Base-by-base conservation (phyloP, 2,329 filamentous ascomycete species). In the Colletotrichum lindemuthianum region DNA sequence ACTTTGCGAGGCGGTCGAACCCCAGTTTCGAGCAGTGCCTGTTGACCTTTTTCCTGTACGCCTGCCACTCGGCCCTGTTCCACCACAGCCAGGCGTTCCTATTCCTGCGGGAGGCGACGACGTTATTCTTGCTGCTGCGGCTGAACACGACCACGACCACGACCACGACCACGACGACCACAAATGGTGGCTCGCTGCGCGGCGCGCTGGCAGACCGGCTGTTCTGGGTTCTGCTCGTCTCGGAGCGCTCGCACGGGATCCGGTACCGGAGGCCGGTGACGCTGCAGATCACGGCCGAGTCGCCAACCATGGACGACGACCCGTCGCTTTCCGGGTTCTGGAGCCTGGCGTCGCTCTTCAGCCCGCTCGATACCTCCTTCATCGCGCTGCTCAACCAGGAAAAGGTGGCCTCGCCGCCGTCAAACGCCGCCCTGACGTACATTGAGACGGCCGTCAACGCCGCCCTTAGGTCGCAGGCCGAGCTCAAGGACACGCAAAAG, bases 151-250 rank as follows among this genome's bases (percentile, higher is more conserved):
- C 24, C 24, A 24, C 24, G 24, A 1, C n/a, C n/a, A n/a, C 24
- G 24, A 24, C 24, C 24, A 24, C 24, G 24, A 24, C n/a, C n/a
- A n/a, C 24, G 24, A 24, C 24, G 24, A 24, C 4, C 24, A 24
- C 24, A 4, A 24, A 24, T 24, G 24, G 24, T 8, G 71, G 77
- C 9, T 66, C 72, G 43, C 54, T 63, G 2, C 48, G 53, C 9
- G 24, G 47, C 12, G 37, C 34, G 41, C 66, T 82, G n/a, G 71
- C 74, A 1, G 71, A 74, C 45, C 69, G 78, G 4, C 72, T 82
- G 2, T 82, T 80, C 68, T 82, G 80, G 80, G 78, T 82, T 1
- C 66, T 81, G 0, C 69, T 81, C 5, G 72, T 81, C 10, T 81
- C 79, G 4, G 80, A 82, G 65, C 68, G 80, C 13, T 80, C 78